These are phyloP conservation scores for Pinus albicaulis DNA, from an alignment of 75 land plant species.

Conservation along the genomic window DNA sequence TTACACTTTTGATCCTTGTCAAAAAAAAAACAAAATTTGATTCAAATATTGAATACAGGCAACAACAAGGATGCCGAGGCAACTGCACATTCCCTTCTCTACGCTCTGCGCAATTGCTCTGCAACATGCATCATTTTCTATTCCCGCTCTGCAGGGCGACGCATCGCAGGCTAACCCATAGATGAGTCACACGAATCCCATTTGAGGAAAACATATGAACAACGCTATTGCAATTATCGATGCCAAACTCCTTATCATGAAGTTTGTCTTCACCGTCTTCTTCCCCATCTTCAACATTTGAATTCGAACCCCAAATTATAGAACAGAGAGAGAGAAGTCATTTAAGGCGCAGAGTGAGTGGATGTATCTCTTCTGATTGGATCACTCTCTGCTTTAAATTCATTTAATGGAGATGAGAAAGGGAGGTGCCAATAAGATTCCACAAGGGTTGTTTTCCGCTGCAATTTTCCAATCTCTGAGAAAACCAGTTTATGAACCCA, in stretches of 20 bases:
- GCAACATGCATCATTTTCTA: neutral
- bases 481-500: too few relatives aligned
- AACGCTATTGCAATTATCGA: neutral
- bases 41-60: too few relatives aligned
- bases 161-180: conserved; percentile 2
- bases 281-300: neutral
- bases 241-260: neutral
- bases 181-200: neutral
- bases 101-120: neutral
- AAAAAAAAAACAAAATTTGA: too few relatives aligned
- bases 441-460: too few relatives aligned
- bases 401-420: too few relatives aligned
- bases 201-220: neutral
- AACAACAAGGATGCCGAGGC: too few relatives aligned
- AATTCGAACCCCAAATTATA: neutral
- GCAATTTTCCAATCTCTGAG: too few relatives aligned
- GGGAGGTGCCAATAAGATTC: too few relatives aligned
- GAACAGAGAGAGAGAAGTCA: too few relatives aligned
- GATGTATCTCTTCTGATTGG: neutral
- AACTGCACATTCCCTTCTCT: conserved; percentile 1
- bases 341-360: neutral
- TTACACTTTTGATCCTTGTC: too few relatives aligned
- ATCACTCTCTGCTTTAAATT: neutral
- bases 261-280: neutral
- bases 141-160: neutral